Evolutionary conservation across 2,329 filamentous ascomycete species (phyloP).

Genomic region (Cordyceps tenuipes): DNA sequence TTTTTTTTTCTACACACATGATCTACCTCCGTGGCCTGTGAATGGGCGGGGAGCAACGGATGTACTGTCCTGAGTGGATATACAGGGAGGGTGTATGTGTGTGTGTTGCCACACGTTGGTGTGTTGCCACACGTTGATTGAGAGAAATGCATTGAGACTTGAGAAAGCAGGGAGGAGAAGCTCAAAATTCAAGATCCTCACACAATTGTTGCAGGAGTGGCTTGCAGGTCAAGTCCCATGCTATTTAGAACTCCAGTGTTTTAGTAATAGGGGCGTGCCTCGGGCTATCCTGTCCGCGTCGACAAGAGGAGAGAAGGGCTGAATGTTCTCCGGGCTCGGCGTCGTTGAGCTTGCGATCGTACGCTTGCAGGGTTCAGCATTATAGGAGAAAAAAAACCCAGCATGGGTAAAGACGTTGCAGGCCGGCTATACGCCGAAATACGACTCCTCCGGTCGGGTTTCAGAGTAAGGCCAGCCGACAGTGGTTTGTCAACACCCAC

Average conservation of each 20-base stretch:
- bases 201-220: neutral
- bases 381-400: neutral
- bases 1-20: neutral
- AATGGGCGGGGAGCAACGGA: constrained; percentile 2
- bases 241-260: neutral
- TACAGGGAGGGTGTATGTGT: neutral
- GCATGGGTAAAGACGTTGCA: neutral
- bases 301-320: neutral
- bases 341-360: neutral
- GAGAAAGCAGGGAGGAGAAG: neutral
- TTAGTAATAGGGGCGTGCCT: neutral
- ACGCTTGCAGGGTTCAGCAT: neutral
- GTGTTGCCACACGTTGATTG: neutral
- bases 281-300: neutral
- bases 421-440: neutral
- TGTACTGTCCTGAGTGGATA: neutral
- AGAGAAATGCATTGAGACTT: neutral
- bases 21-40: neutral
- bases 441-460: neutral
- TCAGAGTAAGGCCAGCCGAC: neutral
- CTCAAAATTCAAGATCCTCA: neutral
- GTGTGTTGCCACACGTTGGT: neutral
- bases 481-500: no score
- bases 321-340: neutral
- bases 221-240: neutral